Conservation (phyloP, 1,284 basidiomycete genomes). For the Malassezia arunalokei region DNA sequence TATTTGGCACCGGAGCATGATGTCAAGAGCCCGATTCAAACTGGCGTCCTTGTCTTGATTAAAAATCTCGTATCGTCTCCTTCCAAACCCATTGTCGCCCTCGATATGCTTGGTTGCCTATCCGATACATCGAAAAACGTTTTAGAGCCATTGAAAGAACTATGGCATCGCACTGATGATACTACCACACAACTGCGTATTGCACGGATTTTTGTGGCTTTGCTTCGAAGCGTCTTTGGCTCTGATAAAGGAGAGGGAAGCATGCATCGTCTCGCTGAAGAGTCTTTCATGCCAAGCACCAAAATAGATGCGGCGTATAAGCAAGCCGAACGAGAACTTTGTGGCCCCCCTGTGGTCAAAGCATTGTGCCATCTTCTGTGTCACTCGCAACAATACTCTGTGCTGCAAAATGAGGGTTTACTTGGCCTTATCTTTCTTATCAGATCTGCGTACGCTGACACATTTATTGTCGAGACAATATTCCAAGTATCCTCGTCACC, state of each 20-base stretch:
- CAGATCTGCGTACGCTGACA: not conserved
- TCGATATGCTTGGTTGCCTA: conserved; percentile 28
- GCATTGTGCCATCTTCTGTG: conserved; percentile 63
- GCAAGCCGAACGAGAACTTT: not conserved
- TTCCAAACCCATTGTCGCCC: conserved; percentile 52
- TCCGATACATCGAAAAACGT: not conserved
- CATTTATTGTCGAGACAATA: not conserved
- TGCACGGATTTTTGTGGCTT: conserved; percentile 72
- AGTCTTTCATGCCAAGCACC: not conserved
- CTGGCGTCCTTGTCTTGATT: conserved; percentile 70
- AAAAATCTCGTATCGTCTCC: conserved; percentile 68
- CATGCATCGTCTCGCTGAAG: not conserved
- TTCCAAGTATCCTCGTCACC: not conserved
- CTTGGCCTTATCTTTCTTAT: conserved; percentile 64
- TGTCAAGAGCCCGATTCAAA: conserved; percentile 56
- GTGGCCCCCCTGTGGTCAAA: conserved; percentile 14
- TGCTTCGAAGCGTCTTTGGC: conserved; percentile 49
- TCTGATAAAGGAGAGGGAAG: not conserved
- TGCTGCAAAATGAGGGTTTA: conserved; percentile 78
- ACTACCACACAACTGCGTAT: conserved; percentile 70
- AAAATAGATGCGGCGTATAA: not conserved
- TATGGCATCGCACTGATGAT: not conserved
- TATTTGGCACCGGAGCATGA: conserved; percentile 25
- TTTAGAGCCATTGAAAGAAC: not conserved
- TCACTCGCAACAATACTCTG: conserved; percentile 64